A percentile compares a stretch with the other conserved stretches of the same genome.
Conservation (phyloP, 1,139 yeast genomes). For the Blastobotrys serpentis region DNA sequence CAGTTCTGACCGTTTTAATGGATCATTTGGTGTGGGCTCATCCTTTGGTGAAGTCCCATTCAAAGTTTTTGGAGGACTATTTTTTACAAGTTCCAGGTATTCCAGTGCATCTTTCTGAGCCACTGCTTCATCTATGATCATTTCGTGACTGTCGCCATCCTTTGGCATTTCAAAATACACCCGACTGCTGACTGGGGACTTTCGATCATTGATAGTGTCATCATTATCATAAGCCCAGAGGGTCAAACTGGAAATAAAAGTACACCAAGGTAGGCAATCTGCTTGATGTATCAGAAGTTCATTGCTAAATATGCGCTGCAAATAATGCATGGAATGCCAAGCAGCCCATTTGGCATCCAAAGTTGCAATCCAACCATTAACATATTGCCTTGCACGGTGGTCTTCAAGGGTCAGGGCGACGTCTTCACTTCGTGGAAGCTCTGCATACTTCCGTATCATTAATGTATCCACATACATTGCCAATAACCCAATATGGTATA, state of each 20-base stretch:
- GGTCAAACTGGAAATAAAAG: slow-evolving; percentile 29
- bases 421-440: slow-evolving; percentile 11
- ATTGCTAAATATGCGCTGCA: slow-evolving; percentile 27
- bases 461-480: slow-evolving; percentile 31
- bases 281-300: slow-evolving; percentile 29
- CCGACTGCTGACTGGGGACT: slow-evolving; percentile 10
- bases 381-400: slow-evolving; percentile 21
- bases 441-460: slow-evolving; percentile 25
- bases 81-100: slow-evolving; percentile 21
- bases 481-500: slow-evolving; percentile 30
- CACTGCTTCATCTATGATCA: slow-evolving; percentile 13
- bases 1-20: slow-evolving; percentile 14
- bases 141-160: background rate
- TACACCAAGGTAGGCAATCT: slow-evolving; percentile 33
- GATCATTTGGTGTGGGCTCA: slow-evolving; percentile 12
- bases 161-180: slow-evolving; percentile 5
- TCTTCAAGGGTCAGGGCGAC: slow-evolving; percentile 9
- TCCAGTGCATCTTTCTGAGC: slow-evolving; percentile 22
- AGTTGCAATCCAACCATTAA: slow-evolving; percentile 29
- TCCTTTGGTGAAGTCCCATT: slow-evolving; percentile 16
- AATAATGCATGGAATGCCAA: slow-evolving; percentile 34
- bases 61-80: slow-evolving; percentile 21
- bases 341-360: slow-evolving; percentile 33
- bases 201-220: slow-evolving; percentile 1
- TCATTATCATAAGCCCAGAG: slow-evolving; percentile 32